Conservation (phyloP, 495 filamentous ascomycete genomes). For the Hypoxylon crocopeplum region DNA sequence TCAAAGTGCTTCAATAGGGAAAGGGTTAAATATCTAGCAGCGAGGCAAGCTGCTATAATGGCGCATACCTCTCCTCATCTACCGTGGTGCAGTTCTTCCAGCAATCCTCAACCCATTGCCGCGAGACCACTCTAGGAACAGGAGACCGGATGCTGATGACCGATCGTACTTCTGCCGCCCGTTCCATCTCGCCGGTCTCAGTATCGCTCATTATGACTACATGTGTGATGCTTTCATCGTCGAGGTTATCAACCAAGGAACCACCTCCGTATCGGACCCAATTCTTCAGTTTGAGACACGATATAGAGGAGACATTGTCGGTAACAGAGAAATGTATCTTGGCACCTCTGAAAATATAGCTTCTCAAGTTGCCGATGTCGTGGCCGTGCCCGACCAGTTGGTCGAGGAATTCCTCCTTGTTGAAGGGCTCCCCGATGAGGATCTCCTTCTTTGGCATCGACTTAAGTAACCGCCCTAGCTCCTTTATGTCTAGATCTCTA, state of each 20-base stretch:
- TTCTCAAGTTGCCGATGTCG: constrained; percentile 55
- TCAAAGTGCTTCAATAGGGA: background rate
- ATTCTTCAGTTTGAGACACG: constrained; percentile 45
- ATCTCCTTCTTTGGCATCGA: constrained; percentile 49
- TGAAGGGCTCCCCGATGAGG: constrained; percentile 33
- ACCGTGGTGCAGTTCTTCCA: constrained; percentile 80
- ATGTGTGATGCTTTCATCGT: constrained; percentile 66
- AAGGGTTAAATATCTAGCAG: background rate
- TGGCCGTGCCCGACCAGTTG: constrained; percentile 65
- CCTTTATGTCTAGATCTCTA: constrained; percentile 68
- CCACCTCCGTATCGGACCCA: constrained; percentile 72
- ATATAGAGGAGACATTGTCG: constrained; percentile 25
- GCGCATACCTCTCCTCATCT: constrained; percentile 76
- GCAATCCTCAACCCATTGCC: constrained; percentile 78
- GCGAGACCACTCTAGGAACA: constrained; percentile 73
- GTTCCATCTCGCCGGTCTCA: constrained; percentile 42
- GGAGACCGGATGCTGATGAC: constrained; percentile 51
- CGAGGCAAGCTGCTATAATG: constrained; percentile 26
- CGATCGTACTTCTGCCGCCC: constrained; percentile 52
- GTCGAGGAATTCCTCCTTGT: constrained; percentile 51
- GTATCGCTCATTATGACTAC: constrained; percentile 58
- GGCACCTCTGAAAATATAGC: constrained; percentile 72
- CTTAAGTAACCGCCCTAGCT: constrained; percentile 65
- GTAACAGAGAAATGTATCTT: constrained; percentile 60
- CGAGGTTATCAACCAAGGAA: constrained; percentile 51